Conservation (phyloP, 345 rosid genomes). For the Citrus australasica region DNA sequence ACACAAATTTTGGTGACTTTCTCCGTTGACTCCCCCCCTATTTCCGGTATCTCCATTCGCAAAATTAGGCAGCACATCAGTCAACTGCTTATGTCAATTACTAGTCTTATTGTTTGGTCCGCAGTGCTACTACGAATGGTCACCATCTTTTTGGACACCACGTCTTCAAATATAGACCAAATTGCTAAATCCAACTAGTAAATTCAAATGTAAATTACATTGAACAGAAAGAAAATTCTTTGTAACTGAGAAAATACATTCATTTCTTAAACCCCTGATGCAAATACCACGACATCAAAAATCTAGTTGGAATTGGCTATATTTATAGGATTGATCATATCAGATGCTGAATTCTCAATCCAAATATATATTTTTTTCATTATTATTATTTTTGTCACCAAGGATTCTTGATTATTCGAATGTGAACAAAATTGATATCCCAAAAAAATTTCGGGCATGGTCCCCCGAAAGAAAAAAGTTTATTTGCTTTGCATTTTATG, state of each 20-base stretch:
- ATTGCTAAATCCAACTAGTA: background rate
- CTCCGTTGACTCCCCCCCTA: background rate
- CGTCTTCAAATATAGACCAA: background rate
- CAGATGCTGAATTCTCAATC: background rate
- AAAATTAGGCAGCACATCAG: constrained; percentile 9
- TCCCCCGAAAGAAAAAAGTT: background rate
- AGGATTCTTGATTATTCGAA: constrained; percentile 8
- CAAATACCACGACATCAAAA: background rate
- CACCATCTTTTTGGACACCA: background rate
- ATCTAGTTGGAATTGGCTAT: background rate
- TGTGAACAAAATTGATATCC: background rate
- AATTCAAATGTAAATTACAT: background rate
- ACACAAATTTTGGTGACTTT: background rate
- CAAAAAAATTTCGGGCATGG: background rate
- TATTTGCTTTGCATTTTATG: background rate
- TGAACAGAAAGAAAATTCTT: background rate
- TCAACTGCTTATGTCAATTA: constrained; percentile 8
- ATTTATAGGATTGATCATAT: background rate
- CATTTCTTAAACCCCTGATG: background rate
- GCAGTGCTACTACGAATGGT: background rate
- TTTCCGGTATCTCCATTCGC: background rate
- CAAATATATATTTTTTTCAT: too few species aligned
- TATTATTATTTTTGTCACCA: background rate
- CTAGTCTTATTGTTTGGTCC: constrained; percentile 5
- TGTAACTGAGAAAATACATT: too few species aligned